Conservation (phyloP, 139 green algal species). For the Tetraselmis chui region DNA sequence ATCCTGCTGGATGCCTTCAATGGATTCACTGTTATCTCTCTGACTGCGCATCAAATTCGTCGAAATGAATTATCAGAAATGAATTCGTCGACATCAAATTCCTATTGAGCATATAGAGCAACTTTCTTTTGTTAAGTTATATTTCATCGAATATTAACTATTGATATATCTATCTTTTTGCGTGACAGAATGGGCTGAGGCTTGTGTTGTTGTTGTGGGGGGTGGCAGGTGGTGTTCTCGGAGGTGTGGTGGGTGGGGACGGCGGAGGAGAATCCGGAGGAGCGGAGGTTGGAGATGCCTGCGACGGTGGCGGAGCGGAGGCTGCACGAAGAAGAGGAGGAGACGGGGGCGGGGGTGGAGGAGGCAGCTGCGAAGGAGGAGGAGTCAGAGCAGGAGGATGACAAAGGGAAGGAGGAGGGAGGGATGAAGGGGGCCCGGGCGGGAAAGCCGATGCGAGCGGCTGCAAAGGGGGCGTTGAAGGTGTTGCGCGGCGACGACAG, state of each 20-base stretch:
- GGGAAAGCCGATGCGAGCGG: background rate
- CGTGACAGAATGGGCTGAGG: too few species aligned
- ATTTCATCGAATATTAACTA: too few species aligned
- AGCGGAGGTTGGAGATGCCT: conserved; percentile 66
- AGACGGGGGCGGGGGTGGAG: background rate
- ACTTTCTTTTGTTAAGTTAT: too few species aligned
- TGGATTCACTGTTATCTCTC: too few species aligned
- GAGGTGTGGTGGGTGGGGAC: conserved; percentile 71
- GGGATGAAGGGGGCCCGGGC: background rate
- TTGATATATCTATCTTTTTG: too few species aligned
- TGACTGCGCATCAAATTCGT: too few species aligned
- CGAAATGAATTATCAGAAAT: too few species aligned
- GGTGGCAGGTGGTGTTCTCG: conserved; percentile 67
- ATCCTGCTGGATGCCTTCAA: too few species aligned
- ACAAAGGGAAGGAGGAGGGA: background rate
- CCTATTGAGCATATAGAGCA: too few species aligned
- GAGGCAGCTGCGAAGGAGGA: background rate
- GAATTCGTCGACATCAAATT: too few species aligned
- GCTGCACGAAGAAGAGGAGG: background rate
- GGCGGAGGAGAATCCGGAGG: conserved; percentile 70
- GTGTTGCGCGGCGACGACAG: background rate
- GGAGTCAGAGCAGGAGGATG: background rate
- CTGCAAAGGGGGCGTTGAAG: background rate
- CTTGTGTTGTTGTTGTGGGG: background rate
- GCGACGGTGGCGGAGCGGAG: conserved; percentile 21